Conservation (phyloP, 306 rosid genomes). For the Cucumis melo region DNA sequence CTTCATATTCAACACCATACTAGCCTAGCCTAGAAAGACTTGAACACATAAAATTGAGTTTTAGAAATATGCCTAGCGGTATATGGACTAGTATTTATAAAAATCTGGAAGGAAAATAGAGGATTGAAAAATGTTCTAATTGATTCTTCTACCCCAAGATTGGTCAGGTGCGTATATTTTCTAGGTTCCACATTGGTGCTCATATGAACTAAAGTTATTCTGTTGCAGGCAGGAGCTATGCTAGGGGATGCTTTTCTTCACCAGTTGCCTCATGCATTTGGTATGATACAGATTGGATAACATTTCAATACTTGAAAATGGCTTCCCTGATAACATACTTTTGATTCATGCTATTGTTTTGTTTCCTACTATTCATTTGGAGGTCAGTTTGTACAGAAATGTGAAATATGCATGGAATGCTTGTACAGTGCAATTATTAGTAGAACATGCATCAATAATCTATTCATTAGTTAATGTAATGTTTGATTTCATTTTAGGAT, state of each 20-base stretch:
- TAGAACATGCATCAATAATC: not conserved
- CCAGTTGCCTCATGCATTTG: constrained; percentile 96
- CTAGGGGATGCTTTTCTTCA: constrained; percentile 98
- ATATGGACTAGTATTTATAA: not conserved
- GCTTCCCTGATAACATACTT: not conserved
- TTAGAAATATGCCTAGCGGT: not conserved
- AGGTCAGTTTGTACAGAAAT: not conserved
- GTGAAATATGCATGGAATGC: not conserved
- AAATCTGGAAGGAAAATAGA: not conserved
- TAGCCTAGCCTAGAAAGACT: not conserved
- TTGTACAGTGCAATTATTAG: not conserved
- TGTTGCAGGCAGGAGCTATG: constrained; percentile 95
- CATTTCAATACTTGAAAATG: not conserved
- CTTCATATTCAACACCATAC: not conserved
- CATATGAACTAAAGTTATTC: not conserved
- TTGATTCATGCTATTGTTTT: not conserved
- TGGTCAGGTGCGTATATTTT: not conserved
- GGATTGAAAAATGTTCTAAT: not conserved
- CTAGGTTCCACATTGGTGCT: not conserved
- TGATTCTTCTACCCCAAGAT: not conserved
- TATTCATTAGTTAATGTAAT: not conserved
- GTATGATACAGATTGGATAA: constrained; percentile 28
- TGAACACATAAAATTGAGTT: not conserved
- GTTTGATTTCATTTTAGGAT: no score
- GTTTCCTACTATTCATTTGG: not conserved